Evolutionary conservation across 83 land plant species (phyloP), one percentile per base, ranked within the genome.

Genomic region (Isoetes engelmannii): DNA sequence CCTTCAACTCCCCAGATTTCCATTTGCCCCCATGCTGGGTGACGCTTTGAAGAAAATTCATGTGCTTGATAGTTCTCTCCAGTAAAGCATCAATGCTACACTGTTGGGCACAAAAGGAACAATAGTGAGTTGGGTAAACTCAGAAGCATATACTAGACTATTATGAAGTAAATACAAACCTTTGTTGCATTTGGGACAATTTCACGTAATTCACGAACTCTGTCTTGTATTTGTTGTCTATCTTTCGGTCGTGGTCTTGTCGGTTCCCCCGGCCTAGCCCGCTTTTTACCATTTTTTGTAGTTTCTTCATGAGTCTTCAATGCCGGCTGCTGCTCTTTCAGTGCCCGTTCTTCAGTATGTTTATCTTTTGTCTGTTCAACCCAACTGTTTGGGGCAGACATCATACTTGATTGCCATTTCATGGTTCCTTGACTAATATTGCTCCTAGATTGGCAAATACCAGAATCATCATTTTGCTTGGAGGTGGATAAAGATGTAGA

Each of bases 31-130:
- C 84, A 77, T 88, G 80, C 62, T 81, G 82, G 21, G 89, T 75
- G 15, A 85, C 81, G 64, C 81, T 78, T 65, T 88, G 92, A 70
- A 85, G 48, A 72, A 85, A 85, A 4, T 73, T 77, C 92, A 88
- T 85, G 79, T 88, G 86, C 79, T 83, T 85, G 74, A 85, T 81
- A n/a, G 92, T 88, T 37, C 84, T 81, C 75, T 85, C 92, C 73
- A 88, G 71, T 66, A 88, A 69, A 5, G 86, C 72, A 81, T 88
- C 92, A 70, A 88, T 88, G 66, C 92, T 85, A 63, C 89, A 88
- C 86, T 85, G 92, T 54, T 67, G 63, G 62, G 77, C 17, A 7
- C 5, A 77, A 9, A 55, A 68, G 4, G 8, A 45, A 51, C 28
- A 43, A 19, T 17, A 17, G 13, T 48, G 21, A 43, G 47, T 44